Evolutionary conservation across 306 rosid species (phyloP), one percentile per base, ranked within the genome.

Genomic region (Trifolium fragiferum): DNA sequence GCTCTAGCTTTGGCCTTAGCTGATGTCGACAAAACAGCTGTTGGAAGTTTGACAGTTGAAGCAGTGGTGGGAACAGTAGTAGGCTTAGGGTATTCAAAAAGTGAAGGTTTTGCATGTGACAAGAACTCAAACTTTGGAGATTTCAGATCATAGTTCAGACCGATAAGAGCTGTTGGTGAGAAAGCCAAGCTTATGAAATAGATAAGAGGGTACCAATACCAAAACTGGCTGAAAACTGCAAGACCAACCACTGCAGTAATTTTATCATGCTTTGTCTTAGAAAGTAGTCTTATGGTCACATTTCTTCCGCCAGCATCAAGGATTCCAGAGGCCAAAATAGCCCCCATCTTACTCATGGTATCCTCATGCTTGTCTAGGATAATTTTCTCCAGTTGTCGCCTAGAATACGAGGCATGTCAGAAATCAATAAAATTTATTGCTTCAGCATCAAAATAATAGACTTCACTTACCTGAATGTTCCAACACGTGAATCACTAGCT

Each of bases 311-410:
- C 98, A 8, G 97, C 98, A 87, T 94, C 97, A 80, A 94, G 96
- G 81, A 94, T 91, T 84, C 98, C 98, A 12, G 98, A 91, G 60
- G 98, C 98, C 83, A 94, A 86, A 77, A 94, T 94, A 63, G 98
- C 98, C 67, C 98, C 98, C 98, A 94, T 94, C 87, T 94, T 94
- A 90, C 98, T 94, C 98, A 94, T 94, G 57, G 98, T 94, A 77
- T 94, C 98, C 80, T 94, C 98, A 60, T 94, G 98, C 91, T 94
- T 94, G 82, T 94, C 98, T 23, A 94, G 86, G 74, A 94, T 94
- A 54, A 94, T 94, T 82, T 94, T 94, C 86, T 94, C 98, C 87
- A 94, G 78, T 74, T 94, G 96, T 20, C 96, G 96, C 91, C 98
- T 94, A 80, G 44, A 61, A 66, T 32, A 51, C 30, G 53, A 27